Percentiles rank a stretch among this genome's conserved stretches.
These are phyloP conservation scores for Lactifluus subvellereus DNA, from an alignment of 768 basidiomycete species.

Conservation along the genomic window DNA sequence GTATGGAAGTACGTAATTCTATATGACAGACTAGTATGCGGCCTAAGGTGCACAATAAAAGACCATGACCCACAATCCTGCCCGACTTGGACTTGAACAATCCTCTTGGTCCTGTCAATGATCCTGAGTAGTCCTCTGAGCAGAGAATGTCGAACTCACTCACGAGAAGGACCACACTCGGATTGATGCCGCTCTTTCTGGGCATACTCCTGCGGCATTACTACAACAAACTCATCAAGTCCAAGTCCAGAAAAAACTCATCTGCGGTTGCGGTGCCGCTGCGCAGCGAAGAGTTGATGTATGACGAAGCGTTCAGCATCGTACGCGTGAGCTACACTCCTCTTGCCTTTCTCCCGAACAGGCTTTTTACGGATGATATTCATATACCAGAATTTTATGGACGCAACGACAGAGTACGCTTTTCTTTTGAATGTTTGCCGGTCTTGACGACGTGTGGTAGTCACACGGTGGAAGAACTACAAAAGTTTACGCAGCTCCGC, in stretches of 20 bases:
- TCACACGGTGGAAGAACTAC: constrained; percentile 81
- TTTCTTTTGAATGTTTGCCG: not conserved
- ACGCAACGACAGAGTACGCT: constrained; percentile 59
- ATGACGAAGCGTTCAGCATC: constrained; percentile 72
- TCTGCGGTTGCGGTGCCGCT: constrained; percentile 28
- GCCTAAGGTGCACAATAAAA: not conserved
- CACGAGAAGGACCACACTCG: constrained; percentile 53
- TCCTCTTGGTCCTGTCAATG: not conserved
- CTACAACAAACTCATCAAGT: constrained; percentile 48
- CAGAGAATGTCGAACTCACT: constrained; percentile 41
- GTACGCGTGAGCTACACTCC: constrained; percentile 44
- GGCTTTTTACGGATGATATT: not conserved
- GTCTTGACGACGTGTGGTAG: constrained; percentile 33
- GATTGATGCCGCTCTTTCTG: constrained; percentile 64
- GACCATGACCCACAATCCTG: not conserved
- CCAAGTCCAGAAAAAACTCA: not conserved
- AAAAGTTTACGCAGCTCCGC: constrained; percentile 69
- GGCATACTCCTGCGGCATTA: constrained; percentile 81
- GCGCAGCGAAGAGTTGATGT: constrained; percentile 69
- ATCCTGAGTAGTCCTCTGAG: not conserved
- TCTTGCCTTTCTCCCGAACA: constrained; percentile 17
- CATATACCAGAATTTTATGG: constrained; percentile 55
- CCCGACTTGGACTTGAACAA: not conserved
- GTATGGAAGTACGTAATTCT: too few species aligned
- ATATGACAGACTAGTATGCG: too few species aligned